Percentiles rank a stretch among this genome's conserved stretches.
Conservation (phyloP, 371 early-diverging fungal species). For the Rhizopus microsporus region DNA sequence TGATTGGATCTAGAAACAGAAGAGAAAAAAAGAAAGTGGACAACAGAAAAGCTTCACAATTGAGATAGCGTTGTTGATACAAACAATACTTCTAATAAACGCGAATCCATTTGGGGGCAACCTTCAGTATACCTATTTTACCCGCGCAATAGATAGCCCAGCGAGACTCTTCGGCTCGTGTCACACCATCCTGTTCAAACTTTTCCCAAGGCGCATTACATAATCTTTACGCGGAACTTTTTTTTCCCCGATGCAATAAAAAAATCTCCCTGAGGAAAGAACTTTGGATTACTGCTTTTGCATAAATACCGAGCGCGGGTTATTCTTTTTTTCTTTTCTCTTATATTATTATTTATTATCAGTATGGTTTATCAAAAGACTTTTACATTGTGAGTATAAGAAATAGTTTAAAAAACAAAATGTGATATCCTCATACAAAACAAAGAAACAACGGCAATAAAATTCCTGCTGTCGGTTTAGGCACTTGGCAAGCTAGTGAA, state of each 20-base stretch:
- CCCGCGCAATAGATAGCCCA: no score
- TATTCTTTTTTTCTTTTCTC: constrained; percentile 2
- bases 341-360: background rate
- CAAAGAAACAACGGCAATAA: constrained; percentile 43
- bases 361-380: constrained; percentile 31
- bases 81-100: no score
- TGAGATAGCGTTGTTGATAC: no score
- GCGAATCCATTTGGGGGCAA: no score
- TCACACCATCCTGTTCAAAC: no score
- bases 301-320: constrained; percentile 4
- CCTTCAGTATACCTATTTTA: no score
- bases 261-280: background rate
- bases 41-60: no score
- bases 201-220: no score
- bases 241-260: constrained; percentile 2
- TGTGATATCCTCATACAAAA: background rate
- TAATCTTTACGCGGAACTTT: constrained; percentile 1
- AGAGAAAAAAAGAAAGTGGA: no score
- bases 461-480: constrained; percentile 52
- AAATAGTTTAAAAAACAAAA: background rate
- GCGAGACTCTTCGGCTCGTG: no score
- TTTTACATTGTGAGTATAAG: constrained; percentile 18
- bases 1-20: no score
- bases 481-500: constrained; percentile 55
- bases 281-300: no score